phyloP scores from a whole-genome alignment of 306 rosid genomes.

The Quercus ilex region DNA sequence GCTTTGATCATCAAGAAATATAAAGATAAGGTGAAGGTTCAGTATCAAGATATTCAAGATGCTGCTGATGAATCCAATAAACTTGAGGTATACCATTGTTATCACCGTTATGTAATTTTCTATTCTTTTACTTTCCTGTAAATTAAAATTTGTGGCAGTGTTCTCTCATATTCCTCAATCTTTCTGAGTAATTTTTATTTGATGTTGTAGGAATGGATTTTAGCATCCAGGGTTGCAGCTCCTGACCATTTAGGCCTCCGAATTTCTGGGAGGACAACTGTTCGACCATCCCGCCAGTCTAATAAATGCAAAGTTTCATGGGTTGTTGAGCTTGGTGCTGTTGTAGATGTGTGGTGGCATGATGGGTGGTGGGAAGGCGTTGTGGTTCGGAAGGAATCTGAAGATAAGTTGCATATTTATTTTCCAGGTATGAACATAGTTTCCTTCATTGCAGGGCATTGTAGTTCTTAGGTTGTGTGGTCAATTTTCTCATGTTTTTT shows the following conservation, averaged over 20 bases:
- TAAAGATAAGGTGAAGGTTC: slow-evolving; percentile 77
- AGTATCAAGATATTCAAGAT: slow-evolving; percentile 69
- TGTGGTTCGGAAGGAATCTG: slow-evolving; percentile 46
- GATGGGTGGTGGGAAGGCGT: slow-evolving; percentile 99
- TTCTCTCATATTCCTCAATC: neutral
- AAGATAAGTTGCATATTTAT: slow-evolving; percentile 48
- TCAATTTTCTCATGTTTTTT: neutral
- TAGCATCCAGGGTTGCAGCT: slow-evolving; percentile 57
- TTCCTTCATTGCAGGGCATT: neutral
- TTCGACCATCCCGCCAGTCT: slow-evolving; percentile 50
- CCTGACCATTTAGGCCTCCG: slow-evolving; percentile 55
- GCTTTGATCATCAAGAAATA: slow-evolving; percentile 63
- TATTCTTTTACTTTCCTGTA: neutral
- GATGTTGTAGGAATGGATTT: slow-evolving; percentile 71
- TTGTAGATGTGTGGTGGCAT: slow-evolving; percentile 85
- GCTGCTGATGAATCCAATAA: slow-evolving; percentile 63
- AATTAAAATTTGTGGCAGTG: neutral
- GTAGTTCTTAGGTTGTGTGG: neutral
- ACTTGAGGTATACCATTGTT: slow-evolving; percentile 56
- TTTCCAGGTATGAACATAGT: slow-evolving; percentile 56
- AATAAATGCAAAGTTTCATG: slow-evolving; percentile 28
- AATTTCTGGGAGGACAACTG: slow-evolving; percentile 38
- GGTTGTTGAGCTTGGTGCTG: slow-evolving; percentile 46
- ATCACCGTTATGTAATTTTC: neutral
- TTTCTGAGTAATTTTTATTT: neutral